phyloP scores from a whole-genome alignment of 345 rosid genomes.

The Eucalyptus marginata region DNA sequence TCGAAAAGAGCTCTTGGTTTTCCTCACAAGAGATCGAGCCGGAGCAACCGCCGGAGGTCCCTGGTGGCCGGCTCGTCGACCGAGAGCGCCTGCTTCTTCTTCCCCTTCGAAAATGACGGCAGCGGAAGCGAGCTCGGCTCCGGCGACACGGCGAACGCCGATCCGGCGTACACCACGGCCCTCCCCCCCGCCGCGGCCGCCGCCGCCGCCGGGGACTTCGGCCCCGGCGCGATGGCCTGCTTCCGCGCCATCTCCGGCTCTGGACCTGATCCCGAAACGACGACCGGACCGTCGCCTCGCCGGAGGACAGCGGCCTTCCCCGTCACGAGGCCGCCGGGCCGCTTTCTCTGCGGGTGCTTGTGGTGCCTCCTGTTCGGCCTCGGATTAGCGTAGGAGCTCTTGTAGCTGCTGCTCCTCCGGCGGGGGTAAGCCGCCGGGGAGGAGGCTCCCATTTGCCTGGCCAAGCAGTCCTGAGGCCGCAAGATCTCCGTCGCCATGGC shows the following conservation, averaged over 20 bases:
- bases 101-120: constrained; percentile 35
- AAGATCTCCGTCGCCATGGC: constrained; percentile 74
- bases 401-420: constrained; percentile 22
- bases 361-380: constrained; percentile 15
- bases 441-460: constrained; percentile 20
- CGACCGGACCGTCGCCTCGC: constrained; percentile 1
- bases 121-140: constrained; percentile 37
- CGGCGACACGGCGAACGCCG: constrained; percentile 31
- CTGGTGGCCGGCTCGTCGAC: constrained; percentile 36
- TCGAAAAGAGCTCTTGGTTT: neutral
- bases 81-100: neutral
- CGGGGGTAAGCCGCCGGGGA: constrained; percentile 31
- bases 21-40: constrained; percentile 1
- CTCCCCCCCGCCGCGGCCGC: neutral
- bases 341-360: constrained; percentile 3
- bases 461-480: constrained; percentile 59
- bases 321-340: neutral
- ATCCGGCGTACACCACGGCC: constrained; percentile 18
- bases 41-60: constrained; percentile 38
- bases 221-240: neutral
- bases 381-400: neutral
- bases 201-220: neutral
- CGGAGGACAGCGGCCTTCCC: constrained; percentile 27
- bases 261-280: neutral
- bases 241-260: neutral